phyloP scores from a whole-genome alignment of 2,329 filamentous ascomycete genomes.

The Nakataea oryzae region DNA sequence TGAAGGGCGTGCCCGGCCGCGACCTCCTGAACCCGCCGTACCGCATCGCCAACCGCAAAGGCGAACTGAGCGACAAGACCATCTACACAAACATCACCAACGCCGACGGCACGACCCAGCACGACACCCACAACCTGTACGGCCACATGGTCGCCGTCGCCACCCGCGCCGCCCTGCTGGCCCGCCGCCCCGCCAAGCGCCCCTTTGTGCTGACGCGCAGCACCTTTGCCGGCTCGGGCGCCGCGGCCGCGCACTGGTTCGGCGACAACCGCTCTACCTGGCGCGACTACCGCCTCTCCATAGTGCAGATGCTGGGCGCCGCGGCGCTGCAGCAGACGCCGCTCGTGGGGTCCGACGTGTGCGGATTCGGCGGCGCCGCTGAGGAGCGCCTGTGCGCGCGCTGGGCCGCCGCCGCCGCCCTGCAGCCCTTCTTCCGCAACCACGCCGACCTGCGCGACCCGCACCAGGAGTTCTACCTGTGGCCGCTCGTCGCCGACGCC shows the following conservation, averaged over 20 bases:
- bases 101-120: conserved; percentile 60
- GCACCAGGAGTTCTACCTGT: conserved; percentile 63
- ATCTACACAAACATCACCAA: conserved; percentile 71
- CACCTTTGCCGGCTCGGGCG: conserved; percentile 69
- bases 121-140: conserved; percentile 73
- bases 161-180: conserved; percentile 60
- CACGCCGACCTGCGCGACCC: conserved; percentile 44
- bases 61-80: conserved; percentile 62
- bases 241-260: conserved; percentile 55
- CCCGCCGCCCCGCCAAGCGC: conserved; percentile 54
- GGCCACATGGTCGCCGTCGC: conserved; percentile 67
- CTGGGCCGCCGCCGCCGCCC: conserved; percentile 66
- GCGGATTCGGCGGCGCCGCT: conserved; percentile 60
- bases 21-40: conserved; percentile 69
- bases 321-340: conserved; percentile 57
- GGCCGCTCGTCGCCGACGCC: conserved; percentile 50
- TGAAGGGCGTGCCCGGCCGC: conserved; percentile 48
- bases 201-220: conserved; percentile 77
- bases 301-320: conserved; percentile 49
- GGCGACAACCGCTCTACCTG: conserved; percentile 47
- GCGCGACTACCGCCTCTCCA: conserved; percentile 47
- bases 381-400: conserved; percentile 61
- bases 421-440: conserved; percentile 67
- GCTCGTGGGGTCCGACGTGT: conserved; percentile 64
- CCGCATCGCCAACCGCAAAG: conserved; percentile 62